Base-by-base conservation (phyloP, 1,284 basidiomycete species). In the Rhodotorula sp. region DNA sequence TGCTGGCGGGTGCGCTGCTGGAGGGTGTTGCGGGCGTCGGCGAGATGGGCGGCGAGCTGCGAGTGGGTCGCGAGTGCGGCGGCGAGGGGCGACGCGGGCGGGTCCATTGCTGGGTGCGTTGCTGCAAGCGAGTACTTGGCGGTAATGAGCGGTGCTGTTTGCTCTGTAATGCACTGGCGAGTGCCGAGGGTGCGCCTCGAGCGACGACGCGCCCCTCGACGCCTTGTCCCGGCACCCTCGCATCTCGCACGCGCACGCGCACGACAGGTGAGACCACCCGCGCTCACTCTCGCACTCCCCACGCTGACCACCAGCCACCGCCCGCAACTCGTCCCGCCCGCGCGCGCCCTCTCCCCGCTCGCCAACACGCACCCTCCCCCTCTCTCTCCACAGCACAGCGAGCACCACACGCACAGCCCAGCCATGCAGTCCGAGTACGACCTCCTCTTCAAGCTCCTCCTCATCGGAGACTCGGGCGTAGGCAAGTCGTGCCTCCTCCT, bases 361-460 rank as follows among this genome's bases (percentile, higher is more conserved):
- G 15, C 44, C 4, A 41, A 21, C n/a, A 22, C 64, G 29, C 46
- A 19, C 39, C 22, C 29, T 8, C 4, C 34, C 58, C 15, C 17
- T 15, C 44, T n/a, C 57, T 6, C 36, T 25, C 36, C 13, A 25
- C 13, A 29, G 36, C 50, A n/a, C 22, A 25, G 3, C 17, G 48
- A 44, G 12, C 48, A 44, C n/a, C 25, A 25, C 46, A 39, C n/a
- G 29, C 36, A 29, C 21, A 22, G 32, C 70, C 64, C 70, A 69
- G 44, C 22, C 32, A 75, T 73, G 71, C 71, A 75, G 55, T 90
- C 90, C 84, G 93, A 94, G 84, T 96, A 96, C 88, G 94, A 97
- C 85, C 95, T 92, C 81, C 92, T 97, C 82, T 97, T 97, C 88
- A 96, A 85, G 87, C 92, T 97, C 77, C 82, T 86, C 66, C 83